phyloP scores from a whole-genome alignment of 2,329 filamentous ascomycete genomes.

The Paecilomyces formosus region DNA sequence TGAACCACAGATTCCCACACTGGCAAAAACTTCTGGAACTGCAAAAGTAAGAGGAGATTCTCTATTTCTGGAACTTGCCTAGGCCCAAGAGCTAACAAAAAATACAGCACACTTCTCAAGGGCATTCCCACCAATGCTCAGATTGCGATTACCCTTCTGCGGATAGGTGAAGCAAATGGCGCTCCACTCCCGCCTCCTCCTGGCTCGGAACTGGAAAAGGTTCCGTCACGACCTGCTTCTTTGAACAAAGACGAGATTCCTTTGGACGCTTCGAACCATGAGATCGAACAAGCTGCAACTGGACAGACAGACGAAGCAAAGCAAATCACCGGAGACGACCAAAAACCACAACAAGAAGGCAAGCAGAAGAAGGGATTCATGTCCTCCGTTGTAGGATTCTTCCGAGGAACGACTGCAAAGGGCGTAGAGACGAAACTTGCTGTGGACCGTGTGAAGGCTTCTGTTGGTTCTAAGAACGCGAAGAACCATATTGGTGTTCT shows the following conservation, averaged over 20 bases:
- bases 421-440: conserved; percentile 65
- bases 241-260: conserved; percentile 49
- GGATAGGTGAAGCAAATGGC: conserved; percentile 74
- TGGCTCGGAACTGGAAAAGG: conserved; percentile 29
- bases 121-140: conserved; percentile 83
- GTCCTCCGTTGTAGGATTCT: conserved; percentile 53
- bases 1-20: conserved; percentile 48
- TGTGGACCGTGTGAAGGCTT: conserved; percentile 63
- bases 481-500: conserved; percentile 67
- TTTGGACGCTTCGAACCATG: conserved; percentile 55
- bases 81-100: conserved; percentile 9
- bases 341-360: too few species aligned
- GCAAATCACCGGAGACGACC: background rate
- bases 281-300: conserved; percentile 57
- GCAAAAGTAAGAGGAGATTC: conserved; percentile 44
- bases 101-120: conserved; percentile 60
- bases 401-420: conserved; percentile 64
- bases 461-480: conserved; percentile 52
- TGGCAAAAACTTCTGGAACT: conserved; percentile 71
- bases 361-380: conserved; percentile 28
- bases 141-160: conserved; percentile 69
- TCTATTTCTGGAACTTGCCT: background rate
- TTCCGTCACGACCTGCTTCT: conserved; percentile 44
- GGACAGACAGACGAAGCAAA: background rate
- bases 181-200: conserved; percentile 64